Percentiles rank a stretch among this genome's conserved stretches.
phyloP scores from a whole-genome alignment of 805 yeast species.

The Starmerella stigmatis region DNA sequence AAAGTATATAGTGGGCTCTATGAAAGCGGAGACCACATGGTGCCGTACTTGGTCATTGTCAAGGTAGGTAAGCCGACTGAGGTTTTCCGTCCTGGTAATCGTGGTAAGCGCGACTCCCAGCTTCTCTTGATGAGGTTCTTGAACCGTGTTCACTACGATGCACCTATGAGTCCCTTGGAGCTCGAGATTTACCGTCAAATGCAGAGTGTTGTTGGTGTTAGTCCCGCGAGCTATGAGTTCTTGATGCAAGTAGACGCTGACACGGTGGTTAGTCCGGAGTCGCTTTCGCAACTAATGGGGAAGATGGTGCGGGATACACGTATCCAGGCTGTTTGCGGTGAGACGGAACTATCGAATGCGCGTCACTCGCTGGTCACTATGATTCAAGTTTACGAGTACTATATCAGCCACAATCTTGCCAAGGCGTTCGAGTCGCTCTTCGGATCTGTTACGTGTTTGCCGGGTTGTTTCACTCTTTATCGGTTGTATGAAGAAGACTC shows the following conservation, averaged over 20 bases:
- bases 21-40: conserved; percentile 46
- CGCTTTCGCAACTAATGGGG: conserved; percentile 46
- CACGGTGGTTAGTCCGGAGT: conserved; percentile 46
- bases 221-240: conserved; percentile 47
- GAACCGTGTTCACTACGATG: conserved; percentile 50
- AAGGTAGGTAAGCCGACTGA: conserved; percentile 55
- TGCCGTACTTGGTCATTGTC: conserved; percentile 46
- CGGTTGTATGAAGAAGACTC: conserved; percentile 45
- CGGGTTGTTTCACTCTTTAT: conserved; percentile 55
- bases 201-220: conserved; percentile 48
- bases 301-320: conserved; percentile 46
- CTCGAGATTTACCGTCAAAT: conserved; percentile 44
- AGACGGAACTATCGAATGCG: conserved; percentile 48
- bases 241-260: conserved; percentile 56
- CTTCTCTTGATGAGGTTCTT: conserved; percentile 50
- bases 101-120: conserved; percentile 59
- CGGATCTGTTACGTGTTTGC: conserved; percentile 55
- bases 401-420: conserved; percentile 52
- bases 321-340: conserved; percentile 54
- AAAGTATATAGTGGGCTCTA: conserved; percentile 51
- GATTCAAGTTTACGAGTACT: conserved; percentile 55
- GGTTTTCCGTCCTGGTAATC: conserved; percentile 48
- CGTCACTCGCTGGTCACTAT: conserved; percentile 44
- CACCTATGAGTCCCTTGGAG: conserved; percentile 51
- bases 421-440: conserved; percentile 54